Conservation (phyloP, 768 basidiomycete genomes). For the Clitopilus hobsonii region DNA sequence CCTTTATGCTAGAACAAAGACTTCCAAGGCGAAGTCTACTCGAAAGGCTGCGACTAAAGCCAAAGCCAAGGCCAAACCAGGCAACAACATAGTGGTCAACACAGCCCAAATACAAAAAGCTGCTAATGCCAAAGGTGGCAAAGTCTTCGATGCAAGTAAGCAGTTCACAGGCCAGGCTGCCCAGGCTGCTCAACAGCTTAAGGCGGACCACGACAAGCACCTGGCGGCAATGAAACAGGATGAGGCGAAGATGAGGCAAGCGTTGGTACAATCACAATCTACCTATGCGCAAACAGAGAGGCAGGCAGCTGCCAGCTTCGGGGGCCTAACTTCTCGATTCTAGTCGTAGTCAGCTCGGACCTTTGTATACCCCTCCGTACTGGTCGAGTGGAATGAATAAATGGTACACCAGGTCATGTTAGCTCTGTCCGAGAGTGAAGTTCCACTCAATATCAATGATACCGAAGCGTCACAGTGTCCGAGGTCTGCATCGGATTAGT, state of each 20-base stretch:
- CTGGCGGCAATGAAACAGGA: background rate
- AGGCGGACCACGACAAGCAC: background rate
- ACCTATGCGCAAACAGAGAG: background rate
- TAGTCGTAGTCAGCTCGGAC: no score
- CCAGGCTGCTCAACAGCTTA: background rate
- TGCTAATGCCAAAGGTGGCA: background rate
- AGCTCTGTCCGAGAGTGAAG: no score
- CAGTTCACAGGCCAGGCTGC: background rate
- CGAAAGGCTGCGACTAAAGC: background rate
- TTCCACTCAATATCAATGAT: no score
- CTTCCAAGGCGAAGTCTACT: background rate
- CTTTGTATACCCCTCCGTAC: no score
- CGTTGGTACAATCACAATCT: background rate
- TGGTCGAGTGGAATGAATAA: no score
- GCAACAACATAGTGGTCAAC: background rate
- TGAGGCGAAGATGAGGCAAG: background rate
- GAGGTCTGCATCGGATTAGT: no score
- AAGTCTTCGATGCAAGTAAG: background rate
- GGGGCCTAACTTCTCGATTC: background rate
- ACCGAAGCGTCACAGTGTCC: no score
- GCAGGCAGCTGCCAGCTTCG: no score
- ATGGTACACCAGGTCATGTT: no score
- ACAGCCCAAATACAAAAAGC: background rate
- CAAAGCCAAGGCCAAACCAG: background rate
- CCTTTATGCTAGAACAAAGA: background rate